Percentiles rank a stretch among this genome's conserved stretches.
Conservation (phyloP, 1,139 yeast genomes). For the Hansenula sp. region DNA sequence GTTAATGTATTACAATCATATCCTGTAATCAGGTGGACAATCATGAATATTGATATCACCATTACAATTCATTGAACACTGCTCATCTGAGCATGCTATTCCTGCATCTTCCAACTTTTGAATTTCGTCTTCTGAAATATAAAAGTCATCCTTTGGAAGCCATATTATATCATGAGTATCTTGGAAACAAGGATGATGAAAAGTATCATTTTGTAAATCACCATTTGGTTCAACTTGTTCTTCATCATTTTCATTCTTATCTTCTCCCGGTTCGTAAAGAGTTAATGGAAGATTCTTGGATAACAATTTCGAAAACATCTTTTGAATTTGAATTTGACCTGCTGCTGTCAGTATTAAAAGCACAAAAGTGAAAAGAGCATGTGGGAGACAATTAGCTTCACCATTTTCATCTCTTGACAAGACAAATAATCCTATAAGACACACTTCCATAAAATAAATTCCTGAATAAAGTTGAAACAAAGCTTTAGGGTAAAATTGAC, state of each 20-base stretch:
- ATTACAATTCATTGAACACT: slow-evolving; percentile 20
- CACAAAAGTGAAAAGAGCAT: slow-evolving; percentile 44
- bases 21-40: slow-evolving; percentile 19
- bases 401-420: slow-evolving; percentile 46
- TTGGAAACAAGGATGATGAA: slow-evolving; percentile 20
- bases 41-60: slow-evolving; percentile 22
- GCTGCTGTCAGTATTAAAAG: slow-evolving; percentile 36
- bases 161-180: slow-evolving; percentile 25
- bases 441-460: slow-evolving; percentile 71
- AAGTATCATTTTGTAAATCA: slow-evolving; percentile 16
- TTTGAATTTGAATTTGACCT: slow-evolving; percentile 33
- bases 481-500: slow-evolving; percentile 68
- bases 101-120: slow-evolving; percentile 23
- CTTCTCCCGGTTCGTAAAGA: slow-evolving; percentile 5
- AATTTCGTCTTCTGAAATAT: slow-evolving; percentile 25
- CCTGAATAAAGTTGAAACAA: slow-evolving; percentile 75
- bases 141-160: slow-evolving; percentile 33
- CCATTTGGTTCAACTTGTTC: slow-evolving; percentile 7
- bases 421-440: slow-evolving; percentile 70
- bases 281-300: slow-evolving; percentile 23
- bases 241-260: not conserved
- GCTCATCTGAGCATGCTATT: slow-evolving; percentile 22
- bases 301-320: slow-evolving; percentile 23
- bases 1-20: not conserved
- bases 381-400: slow-evolving; percentile 29